Base-by-base conservation (phyloP, 768 basidiomycete genomes). In the Porpolomopsis calyptriformis region DNA sequence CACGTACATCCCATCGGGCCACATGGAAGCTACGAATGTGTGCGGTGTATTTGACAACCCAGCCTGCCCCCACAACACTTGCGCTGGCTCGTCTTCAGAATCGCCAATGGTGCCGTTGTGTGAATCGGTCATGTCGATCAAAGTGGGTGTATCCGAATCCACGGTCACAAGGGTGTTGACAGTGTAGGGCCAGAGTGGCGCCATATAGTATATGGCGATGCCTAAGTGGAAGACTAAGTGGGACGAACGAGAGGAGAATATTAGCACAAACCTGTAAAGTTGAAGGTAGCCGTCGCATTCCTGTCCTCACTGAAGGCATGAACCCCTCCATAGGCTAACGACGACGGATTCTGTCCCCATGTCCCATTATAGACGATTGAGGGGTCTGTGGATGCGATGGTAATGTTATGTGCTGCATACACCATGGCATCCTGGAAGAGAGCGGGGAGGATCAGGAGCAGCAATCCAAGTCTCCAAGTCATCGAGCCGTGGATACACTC, bases 181-280 rank as follows among this genome's bases (percentile, higher is more conserved):
- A 4, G 25, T 11, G 18, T 26, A 47, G 4, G 46, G 6, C 46
- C 37, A 40, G 9, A 22, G 10, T 4, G 46, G 46, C 22, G 46
- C 33, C 19, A 27, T n/a, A 23, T 40, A 47, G 38, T 47, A 47
- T 8, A 47, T 34, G 12, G 38, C 46, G 24, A 47, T 38, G 23
- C 46, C 46, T 47, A 6, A 19, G 22, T 36, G 22, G 18, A 20
- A 4, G 20, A 27, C 10, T 47, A 3, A 11, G 16, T 7, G n/a
- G 11, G 19, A n/a, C 2, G 7, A 7, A 40, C 18, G 9, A 6
- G 10, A 2, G 23, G 12, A 4, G 24, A 39, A 19, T 38, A 23
- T 3, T 22, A 18, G n/a, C 3, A 20, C 6, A n/a, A n/a, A 47
- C 46, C 46, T 22, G 27, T 47, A 27, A 47, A 47, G 14, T 37